Evolutionary conservation across 2,329 filamentous ascomycete genomes (phyloP), one percentile per base, ranked within the genome.

Genomic region (Stagonosporopsis tanaceti): DNA sequence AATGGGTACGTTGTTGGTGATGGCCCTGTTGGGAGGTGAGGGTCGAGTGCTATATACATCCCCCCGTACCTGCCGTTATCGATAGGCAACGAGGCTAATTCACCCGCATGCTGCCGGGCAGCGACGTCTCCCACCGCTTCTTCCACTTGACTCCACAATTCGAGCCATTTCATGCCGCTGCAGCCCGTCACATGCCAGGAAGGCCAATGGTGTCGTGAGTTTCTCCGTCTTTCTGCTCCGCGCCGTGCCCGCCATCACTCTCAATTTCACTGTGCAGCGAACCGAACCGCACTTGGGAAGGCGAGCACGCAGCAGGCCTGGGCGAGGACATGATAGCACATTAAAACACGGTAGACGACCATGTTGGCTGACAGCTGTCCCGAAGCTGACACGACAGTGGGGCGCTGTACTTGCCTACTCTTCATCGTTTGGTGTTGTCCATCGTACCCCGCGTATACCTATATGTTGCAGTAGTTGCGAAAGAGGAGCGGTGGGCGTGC

Each of bases 51-150:
- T 63, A 64, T 68, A 70, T 64, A 69, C 60, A 46, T 52, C 4
- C 37, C 50, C 47, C 57, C 25, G 54, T 56, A 27, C 53, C 60
- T 59, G 61, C 57, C 57, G 60, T 65, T 64, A 64, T 59, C 65
- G 62, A 61, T 60, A 42, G 54, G 52, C 52, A 46, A 53, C 48
- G 20, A 60, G 48, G 56, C 63, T 60, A 63, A 57, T 58, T 54
- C 59, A 57, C 60, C 68, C 69, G 70, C 63, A 38, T 64, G 51
- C 60, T 66, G 66, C 69, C 69, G 70, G 63, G 57, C 57, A 66
- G 57, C 64, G 60, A 63, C 54, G 34, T 51, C 53, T 50, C 62
- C 67, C 71, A 73, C 71, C 72, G 72, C 71, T 65, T 68, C 62
- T 73, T 66, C 47, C 50, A 60, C 55, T 44, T 59, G 48, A 57